These are phyloP conservation scores for Marchantia paleacea DNA, from an alignment of 225 moss, liverwort and hornwort species.

Conservation along the genomic window DNA sequence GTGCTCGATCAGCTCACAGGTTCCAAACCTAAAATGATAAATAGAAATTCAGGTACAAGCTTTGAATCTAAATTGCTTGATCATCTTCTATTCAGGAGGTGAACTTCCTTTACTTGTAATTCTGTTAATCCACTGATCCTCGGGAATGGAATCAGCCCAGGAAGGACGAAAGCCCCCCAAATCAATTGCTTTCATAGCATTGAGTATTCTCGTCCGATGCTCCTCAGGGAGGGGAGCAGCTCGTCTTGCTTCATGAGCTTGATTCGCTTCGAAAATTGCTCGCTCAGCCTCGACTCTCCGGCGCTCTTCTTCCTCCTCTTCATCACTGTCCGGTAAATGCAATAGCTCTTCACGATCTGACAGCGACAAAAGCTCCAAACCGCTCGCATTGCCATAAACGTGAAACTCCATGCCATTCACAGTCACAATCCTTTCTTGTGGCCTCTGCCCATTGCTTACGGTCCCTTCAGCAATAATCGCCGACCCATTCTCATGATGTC, in stretches of 20 bases:
- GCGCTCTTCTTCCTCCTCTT: constrained; percentile 78
- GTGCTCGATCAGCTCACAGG: not conserved
- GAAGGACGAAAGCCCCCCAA: constrained; percentile 71
- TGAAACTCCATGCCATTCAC: constrained; percentile 85
- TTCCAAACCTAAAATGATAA: not conserved
- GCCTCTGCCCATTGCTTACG: constrained; percentile 37
- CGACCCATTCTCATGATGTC: constrained; percentile 13
- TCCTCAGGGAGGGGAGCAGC: constrained; percentile 79
- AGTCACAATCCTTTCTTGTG: constrained; percentile 62
- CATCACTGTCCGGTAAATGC: constrained; percentile 61
- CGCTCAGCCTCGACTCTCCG: constrained; percentile 62
- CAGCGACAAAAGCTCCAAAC: constrained; percentile 58
- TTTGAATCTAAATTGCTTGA: not conserved
- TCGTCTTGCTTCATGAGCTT: constrained; percentile 69
- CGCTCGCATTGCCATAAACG: constrained; percentile 83
- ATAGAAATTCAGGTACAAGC: not conserved
- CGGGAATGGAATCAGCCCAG: constrained; percentile 87
- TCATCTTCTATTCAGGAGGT: not conserved
- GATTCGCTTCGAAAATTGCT: constrained; percentile 71
- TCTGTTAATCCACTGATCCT: constrained; percentile 77
- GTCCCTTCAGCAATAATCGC: constrained; percentile 32
- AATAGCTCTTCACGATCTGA: constrained; percentile 29
- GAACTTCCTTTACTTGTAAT: constrained; percentile 25
- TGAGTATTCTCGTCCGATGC: constrained; percentile 66
- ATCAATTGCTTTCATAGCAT: constrained; percentile 87